Conservation (phyloP, 2,329 filamentous ascomycete species). For the Fusarium keratoplasticum region DNA sequence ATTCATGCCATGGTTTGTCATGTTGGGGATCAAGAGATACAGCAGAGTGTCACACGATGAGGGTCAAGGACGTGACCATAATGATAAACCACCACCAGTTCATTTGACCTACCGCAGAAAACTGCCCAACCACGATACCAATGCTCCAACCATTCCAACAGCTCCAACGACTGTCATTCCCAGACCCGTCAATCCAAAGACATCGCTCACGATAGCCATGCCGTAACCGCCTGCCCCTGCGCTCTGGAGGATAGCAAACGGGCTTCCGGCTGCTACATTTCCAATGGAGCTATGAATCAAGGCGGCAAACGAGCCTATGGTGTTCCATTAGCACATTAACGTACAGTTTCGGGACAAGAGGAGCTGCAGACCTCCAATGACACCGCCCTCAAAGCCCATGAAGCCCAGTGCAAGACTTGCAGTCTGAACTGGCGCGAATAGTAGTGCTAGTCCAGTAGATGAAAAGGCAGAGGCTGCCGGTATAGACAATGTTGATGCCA, state of each 20-base stretch:
- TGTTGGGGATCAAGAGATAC: neutral
- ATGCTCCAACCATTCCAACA: neutral
- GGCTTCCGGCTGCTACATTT: slow-evolving; percentile 37
- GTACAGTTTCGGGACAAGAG: no score
- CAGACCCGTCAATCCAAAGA: neutral
- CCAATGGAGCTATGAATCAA: slow-evolving; percentile 43
- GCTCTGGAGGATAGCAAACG: slow-evolving; percentile 47
- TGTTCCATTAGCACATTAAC: neutral
- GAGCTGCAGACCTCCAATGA: neutral
- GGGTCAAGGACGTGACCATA: neutral
- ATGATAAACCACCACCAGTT: neutral
- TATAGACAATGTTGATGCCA: neutral
- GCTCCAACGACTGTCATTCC: neutral
- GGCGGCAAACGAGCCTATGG: neutral
- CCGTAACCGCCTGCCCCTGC: slow-evolving; percentile 45
- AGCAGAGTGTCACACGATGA: neutral
- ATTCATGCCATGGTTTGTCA: neutral
- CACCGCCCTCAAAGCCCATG: neutral
- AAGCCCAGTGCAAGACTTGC: neutral
- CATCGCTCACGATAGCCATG: neutral
- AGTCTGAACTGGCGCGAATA: neutral
- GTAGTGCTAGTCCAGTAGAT: neutral
- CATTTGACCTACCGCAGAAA: neutral
- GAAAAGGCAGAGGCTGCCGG: neutral
- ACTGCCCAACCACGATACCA: neutral